phyloP scores from a whole-genome alignment of 495 filamentous ascomycete genomes.

The Xeromyces bisporus region DNA sequence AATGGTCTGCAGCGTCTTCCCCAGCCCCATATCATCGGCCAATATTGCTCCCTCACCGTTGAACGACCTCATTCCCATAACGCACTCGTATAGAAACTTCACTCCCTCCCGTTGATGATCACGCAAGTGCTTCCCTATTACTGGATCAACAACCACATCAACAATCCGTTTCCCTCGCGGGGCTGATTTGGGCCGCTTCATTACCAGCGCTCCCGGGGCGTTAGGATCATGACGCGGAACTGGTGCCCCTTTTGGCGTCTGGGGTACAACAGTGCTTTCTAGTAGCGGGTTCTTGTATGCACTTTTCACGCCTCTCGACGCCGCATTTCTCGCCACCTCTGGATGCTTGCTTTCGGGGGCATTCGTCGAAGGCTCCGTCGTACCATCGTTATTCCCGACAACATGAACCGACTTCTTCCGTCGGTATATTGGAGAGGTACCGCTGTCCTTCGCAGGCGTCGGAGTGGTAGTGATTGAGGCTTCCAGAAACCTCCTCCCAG shows the following conservation, averaged over 20 bases:
- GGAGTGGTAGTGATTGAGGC: slow-evolving; percentile 6
- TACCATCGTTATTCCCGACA: slow-evolving; percentile 4
- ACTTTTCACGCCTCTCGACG: slow-evolving; percentile 7
- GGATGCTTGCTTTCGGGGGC: neutral
- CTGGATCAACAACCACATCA: slow-evolving; percentile 66
- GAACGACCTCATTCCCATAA: slow-evolving; percentile 61
- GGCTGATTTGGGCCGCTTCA: slow-evolving; percentile 41
- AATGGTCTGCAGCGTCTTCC: slow-evolving; percentile 69
- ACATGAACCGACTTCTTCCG: slow-evolving; percentile 12
- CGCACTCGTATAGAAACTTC: slow-evolving; percentile 66
- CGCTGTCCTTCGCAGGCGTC: slow-evolving; percentile 1
- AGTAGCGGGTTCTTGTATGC: slow-evolving; percentile 48
- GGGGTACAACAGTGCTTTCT: slow-evolving; percentile 32
- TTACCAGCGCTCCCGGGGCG: slow-evolving; percentile 45
- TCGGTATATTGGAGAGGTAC: neutral
- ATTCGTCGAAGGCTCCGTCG: slow-evolving; percentile 1
- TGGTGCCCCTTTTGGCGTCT: slow-evolving; percentile 23
- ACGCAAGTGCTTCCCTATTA: slow-evolving; percentile 47
- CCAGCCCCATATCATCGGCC: slow-evolving; percentile 72
- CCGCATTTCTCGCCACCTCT: neutral
- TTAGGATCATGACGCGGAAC: slow-evolving; percentile 51
- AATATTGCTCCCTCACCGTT: slow-evolving; percentile 61
- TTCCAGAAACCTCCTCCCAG: slow-evolving; percentile 35
- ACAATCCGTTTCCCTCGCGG: slow-evolving; percentile 53
- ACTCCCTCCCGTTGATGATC: slow-evolving; percentile 66